Percentiles rank a stretch among this genome's conserved stretches.
phyloP scores from a whole-genome alignment of 2,329 filamentous ascomycete species.

The Fusarium anthophilum region DNA sequence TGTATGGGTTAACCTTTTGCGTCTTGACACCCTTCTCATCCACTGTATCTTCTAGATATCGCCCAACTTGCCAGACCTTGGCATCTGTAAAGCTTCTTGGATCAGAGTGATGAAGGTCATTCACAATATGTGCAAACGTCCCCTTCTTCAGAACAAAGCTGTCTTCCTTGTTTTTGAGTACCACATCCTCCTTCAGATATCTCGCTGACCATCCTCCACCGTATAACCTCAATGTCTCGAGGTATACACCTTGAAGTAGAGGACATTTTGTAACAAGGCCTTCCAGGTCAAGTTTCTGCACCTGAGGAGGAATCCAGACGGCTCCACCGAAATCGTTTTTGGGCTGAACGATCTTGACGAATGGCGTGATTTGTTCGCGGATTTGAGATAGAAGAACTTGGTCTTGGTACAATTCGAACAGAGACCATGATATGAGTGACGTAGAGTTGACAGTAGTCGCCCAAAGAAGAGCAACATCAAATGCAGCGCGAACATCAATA shows the following conservation, averaged over 20 bases:
- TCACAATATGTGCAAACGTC: slow-evolving; percentile 47
- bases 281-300: slow-evolving; percentile 50
- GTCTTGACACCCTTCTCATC: slow-evolving; percentile 39
- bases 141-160: slow-evolving; percentile 48
- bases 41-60: slow-evolving; percentile 45
- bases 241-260: slow-evolving; percentile 51
- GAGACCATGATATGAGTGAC: slow-evolving; percentile 52
- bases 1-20: slow-evolving; percentile 37
- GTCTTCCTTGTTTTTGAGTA: slow-evolving; percentile 42
- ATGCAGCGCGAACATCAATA: slow-evolving; percentile 45
- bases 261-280: slow-evolving; percentile 50
- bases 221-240: slow-evolving; percentile 54
- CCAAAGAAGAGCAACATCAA: slow-evolving; percentile 51
- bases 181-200: slow-evolving; percentile 46
- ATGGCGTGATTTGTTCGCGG: slow-evolving; percentile 50
- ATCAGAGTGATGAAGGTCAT: slow-evolving; percentile 50
- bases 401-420: slow-evolving; percentile 53
- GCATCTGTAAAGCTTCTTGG: slow-evolving; percentile 47
- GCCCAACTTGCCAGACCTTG: slow-evolving; percentile 47
- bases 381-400: slow-evolving; percentile 50
- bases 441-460: slow-evolving; percentile 52
- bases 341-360: slow-evolving; percentile 46
- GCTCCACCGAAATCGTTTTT: slow-evolving; percentile 49
- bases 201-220: slow-evolving; percentile 47
- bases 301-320: slow-evolving; percentile 48